Evolutionary conservation across 1,284 basidiomycete species (phyloP).

Genomic region (Cutaneotrichosporon curvatum): DNA sequence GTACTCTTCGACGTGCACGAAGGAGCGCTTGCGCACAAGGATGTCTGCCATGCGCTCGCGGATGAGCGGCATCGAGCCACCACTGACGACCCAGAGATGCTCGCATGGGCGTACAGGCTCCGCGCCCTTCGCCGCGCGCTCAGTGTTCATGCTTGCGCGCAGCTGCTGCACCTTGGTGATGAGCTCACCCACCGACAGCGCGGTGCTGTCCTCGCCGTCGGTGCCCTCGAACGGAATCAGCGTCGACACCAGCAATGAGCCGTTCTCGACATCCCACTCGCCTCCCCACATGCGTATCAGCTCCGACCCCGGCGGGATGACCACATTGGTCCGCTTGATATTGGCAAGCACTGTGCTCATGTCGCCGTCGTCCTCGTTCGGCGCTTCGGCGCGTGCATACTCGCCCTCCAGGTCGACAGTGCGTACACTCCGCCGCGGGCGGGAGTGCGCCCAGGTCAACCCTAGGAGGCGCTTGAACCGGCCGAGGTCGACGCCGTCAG

Average conservation of each 20-base stretch:
- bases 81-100: slow-evolving; percentile 45
- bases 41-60: slow-evolving; percentile 43
- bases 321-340: slow-evolving; percentile 38
- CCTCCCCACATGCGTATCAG: slow-evolving; percentile 45
- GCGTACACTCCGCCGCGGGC: slow-evolving; percentile 31
- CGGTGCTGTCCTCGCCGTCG: slow-evolving; percentile 44
- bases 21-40: slow-evolving; percentile 39
- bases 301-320: slow-evolving; percentile 43
- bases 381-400: slow-evolving; percentile 28
- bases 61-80: slow-evolving; percentile 39
- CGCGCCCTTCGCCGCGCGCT: slow-evolving; percentile 15
- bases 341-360: slow-evolving; percentile 40
- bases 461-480: slow-evolving; percentile 41
- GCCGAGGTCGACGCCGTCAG: slow-evolving; percentile 31
- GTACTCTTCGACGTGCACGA: slow-evolving; percentile 46
- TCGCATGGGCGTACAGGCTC: slow-evolving; percentile 36
- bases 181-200: slow-evolving; percentile 44
- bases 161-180: slow-evolving; percentile 40
- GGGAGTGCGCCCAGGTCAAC: slow-evolving; percentile 42
- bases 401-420: slow-evolving; percentile 43
- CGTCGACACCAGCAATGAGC: slow-evolving; percentile 43
- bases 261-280: slow-evolving; percentile 45
- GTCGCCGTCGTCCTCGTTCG: slow-evolving; percentile 26
- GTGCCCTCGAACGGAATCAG: slow-evolving; percentile 45
- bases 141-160: slow-evolving; percentile 32